phyloP scores from a whole-genome alignment of 2,329 filamentous ascomycete species.

The Paraconiothyrium brasiliense region DNA sequence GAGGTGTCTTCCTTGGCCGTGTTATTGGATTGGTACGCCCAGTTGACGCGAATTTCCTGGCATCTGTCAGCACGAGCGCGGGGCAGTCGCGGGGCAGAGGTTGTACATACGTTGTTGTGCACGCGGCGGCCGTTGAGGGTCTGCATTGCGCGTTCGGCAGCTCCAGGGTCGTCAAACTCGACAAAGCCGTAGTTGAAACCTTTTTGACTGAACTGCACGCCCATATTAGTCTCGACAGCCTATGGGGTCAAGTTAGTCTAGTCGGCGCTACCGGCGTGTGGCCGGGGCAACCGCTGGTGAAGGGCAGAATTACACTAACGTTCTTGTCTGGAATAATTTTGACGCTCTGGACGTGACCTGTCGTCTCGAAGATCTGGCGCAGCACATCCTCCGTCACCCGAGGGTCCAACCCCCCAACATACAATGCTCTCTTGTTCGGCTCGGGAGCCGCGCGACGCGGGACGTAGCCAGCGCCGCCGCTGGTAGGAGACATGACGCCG shows the following conservation, averaged over 20 bases:
- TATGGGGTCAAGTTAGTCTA: constrained; percentile 6
- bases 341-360: constrained; percentile 96
- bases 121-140: constrained; percentile 95
- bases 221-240: constrained; percentile 5
- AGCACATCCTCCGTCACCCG: constrained; percentile 95
- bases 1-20: constrained; percentile 96
- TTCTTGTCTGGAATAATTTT: constrained; percentile 99
- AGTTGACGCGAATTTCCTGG: constrained; percentile 98
- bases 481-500: constrained; percentile 84
- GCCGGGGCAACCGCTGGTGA: constrained; percentile 18
- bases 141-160: constrained; percentile 95
- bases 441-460: constrained; percentile 88
- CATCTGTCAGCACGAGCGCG: constrained; percentile 33
- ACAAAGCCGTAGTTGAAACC: constrained; percentile 99
- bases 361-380: constrained; percentile 98
- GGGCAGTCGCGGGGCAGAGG: constrained; percentile 15
- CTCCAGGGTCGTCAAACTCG: constrained; percentile 96
- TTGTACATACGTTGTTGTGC: constrained; percentile 82
- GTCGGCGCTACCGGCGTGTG: constrained; percentile 11
- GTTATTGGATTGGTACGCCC: constrained; percentile 98
- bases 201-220: constrained; percentile 61
- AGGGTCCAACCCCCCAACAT: constrained; percentile 93
- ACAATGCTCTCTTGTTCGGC: constrained; percentile 97
- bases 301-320: constrained; percentile 67
- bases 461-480: constrained; percentile 76